Evolutionary conservation across 345 rosid species (phyloP).

Genomic region (Garcia nutans): DNA sequence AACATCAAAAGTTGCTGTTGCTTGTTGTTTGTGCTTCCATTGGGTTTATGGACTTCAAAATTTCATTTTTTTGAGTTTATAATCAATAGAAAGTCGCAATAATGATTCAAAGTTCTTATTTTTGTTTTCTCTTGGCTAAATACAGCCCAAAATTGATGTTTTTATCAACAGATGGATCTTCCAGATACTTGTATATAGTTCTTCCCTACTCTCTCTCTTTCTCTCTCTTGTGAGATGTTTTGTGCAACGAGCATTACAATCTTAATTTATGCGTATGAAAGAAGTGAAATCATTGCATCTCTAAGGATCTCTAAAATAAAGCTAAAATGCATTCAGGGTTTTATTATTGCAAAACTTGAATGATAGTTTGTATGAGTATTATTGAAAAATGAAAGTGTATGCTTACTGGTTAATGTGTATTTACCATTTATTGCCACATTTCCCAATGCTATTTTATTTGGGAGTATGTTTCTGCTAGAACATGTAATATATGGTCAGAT

Average conservation of each 20-base stretch:
- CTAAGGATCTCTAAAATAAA: background rate
- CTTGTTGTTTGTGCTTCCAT: constrained; percentile 3
- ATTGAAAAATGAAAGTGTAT: background rate
- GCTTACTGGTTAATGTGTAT: background rate
- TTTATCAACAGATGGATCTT: background rate
- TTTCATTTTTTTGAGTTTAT: background rate
- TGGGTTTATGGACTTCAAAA: background rate
- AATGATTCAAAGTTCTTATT: background rate
- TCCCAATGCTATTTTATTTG: too few species aligned
- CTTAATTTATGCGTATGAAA: background rate
- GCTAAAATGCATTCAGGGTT: background rate
- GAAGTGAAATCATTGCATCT: background rate
- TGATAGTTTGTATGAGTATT: background rate
- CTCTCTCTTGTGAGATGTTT: background rate
- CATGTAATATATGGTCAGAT: background rate
- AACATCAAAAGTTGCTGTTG: background rate
- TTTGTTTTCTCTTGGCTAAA: background rate
- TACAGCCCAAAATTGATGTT: background rate
- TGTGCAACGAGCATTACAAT: background rate
- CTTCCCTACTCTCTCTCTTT: background rate
- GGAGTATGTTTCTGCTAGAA: background rate
- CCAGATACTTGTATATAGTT: background rate
- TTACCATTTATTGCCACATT: background rate
- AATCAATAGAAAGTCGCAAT: background rate
- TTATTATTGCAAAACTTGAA: background rate